Evolutionary conservation across 1,284 basidiomycete genomes (phyloP).

Genomic region (Cystobasidium pallidum): DNA sequence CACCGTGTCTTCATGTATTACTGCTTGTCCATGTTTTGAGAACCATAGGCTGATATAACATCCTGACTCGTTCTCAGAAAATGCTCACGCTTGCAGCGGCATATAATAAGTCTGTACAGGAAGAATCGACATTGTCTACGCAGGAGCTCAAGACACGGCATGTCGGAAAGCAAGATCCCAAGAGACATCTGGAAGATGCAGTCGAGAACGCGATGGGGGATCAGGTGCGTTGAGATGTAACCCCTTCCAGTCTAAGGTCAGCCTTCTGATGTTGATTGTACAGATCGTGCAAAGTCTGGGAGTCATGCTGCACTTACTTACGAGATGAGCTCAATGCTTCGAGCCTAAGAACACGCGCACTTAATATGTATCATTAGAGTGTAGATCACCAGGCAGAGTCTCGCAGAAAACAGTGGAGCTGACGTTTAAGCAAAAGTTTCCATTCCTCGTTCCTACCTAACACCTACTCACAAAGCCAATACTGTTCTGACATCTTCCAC

Average conservation of each 20-base stretch:
- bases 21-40: not conserved
- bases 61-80: constrained; percentile 62
- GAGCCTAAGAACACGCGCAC: not conserved
- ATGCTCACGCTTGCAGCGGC: constrained; percentile 88
- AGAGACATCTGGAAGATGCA: constrained; percentile 91
- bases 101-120: constrained; percentile 95
- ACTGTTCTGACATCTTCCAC: too few species aligned
- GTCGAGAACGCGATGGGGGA: constrained; percentile 97
- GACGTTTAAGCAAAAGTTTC: too few species aligned
- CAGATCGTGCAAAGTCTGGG: constrained; percentile 46
- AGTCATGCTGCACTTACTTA: constrained; percentile 47
- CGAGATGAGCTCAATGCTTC: constrained; percentile 6
- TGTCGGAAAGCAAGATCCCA: constrained; percentile 96
- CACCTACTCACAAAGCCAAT: too few species aligned
- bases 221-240: constrained; percentile 65
- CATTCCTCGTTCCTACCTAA: not conserved
- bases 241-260: not conserved
- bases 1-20: not conserved
- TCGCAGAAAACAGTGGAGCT: too few species aligned
- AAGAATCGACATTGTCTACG: constrained; percentile 85
- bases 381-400: not conserved
- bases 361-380: constrained; percentile 18
- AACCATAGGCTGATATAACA: not conserved
- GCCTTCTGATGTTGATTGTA: not conserved
- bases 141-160: constrained; percentile 94